Conservation (phyloP, 768 basidiomycete species). For the Cantharellus anzutake region DNA sequence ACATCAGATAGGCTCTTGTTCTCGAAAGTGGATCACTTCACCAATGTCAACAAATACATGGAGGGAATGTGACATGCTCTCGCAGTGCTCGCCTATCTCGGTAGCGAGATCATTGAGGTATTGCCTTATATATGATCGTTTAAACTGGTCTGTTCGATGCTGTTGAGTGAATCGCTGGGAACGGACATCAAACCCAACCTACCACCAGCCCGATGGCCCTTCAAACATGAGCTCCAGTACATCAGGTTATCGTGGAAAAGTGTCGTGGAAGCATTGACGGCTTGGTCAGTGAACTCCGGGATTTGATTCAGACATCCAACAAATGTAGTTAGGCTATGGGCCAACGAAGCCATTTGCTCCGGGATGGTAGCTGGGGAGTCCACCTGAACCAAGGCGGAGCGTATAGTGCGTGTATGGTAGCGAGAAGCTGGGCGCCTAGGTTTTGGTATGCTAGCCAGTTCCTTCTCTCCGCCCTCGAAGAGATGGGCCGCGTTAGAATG, state of each 20-base stretch:
- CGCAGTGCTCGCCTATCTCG: constrained; percentile 61
- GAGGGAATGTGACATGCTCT: constrained; percentile 46
- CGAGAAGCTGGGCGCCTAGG: too few relatives aligned
- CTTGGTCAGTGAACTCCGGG: constrained; percentile 30
- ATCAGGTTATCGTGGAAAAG: constrained; percentile 53
- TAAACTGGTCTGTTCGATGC: constrained; percentile 51
- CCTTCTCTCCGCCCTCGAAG: too few relatives aligned
- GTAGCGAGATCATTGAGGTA: constrained; percentile 42
- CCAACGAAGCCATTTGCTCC: too few relatives aligned
- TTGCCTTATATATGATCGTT: constrained; percentile 47
- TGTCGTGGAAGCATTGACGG: constrained; percentile 43
- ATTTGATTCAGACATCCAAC: neutral
- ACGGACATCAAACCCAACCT: constrained; percentile 5
- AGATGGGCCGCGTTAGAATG: constrained; percentile 52
- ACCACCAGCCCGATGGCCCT: constrained; percentile 44
- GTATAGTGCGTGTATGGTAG: too few relatives aligned
- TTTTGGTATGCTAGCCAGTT: too few relatives aligned
- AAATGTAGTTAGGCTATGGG: neutral
- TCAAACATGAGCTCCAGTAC: constrained; percentile 62
- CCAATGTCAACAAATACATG: constrained; percentile 62
- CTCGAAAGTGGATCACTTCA: constrained; percentile 9
- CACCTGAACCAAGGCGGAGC: too few relatives aligned
- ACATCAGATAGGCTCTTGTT: neutral
- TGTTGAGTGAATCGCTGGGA: constrained; percentile 1
- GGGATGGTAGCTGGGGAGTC: too few relatives aligned